phyloP scores from a whole-genome alignment of 23 red algal genomes.

The Gracilaria domingensis region DNA sequence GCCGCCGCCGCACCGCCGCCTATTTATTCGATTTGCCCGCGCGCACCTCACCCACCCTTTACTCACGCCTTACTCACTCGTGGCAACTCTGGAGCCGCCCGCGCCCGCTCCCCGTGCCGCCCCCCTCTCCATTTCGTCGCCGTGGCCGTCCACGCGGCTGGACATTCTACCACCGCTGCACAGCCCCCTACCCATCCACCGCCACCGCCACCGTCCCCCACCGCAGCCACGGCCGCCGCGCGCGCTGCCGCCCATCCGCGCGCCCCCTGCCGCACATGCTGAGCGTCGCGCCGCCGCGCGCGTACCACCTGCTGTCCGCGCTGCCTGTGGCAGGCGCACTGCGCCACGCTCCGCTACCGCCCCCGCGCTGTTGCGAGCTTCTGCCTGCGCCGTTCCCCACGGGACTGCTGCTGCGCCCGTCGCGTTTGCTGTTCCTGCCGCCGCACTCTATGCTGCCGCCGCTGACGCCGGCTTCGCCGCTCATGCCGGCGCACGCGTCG shows the following conservation, averaged over 20 bases:
- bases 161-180: conserved; percentile 17
- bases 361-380: neutral
- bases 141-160: conserved; percentile 38
- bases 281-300: conserved; percentile 1
- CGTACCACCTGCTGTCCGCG: conserved; percentile 2
- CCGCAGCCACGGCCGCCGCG: neutral
- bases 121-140: neutral
- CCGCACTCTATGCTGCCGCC: neutral
- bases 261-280: conserved; percentile 7
- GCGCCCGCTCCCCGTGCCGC: neutral
- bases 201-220: too few species aligned
- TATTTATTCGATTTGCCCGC: neutral
- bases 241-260: conserved; percentile 16
- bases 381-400: neutral
- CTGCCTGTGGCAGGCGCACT: conserved; percentile 20
- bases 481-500: neutral
- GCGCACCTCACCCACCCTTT: too few species aligned
- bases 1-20: neutral
- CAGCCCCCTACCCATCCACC: neutral
- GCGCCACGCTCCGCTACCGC: conserved; percentile 9
- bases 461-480: neutral
- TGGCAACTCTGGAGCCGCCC: too few species aligned
- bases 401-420: neutral
- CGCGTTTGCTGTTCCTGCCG: neutral
- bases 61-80: too few species aligned